These are phyloP conservation scores for Barnettozyma sucrosica DNA, from an alignment of 805 yeast genomes.

Conservation along the genomic window DNA sequence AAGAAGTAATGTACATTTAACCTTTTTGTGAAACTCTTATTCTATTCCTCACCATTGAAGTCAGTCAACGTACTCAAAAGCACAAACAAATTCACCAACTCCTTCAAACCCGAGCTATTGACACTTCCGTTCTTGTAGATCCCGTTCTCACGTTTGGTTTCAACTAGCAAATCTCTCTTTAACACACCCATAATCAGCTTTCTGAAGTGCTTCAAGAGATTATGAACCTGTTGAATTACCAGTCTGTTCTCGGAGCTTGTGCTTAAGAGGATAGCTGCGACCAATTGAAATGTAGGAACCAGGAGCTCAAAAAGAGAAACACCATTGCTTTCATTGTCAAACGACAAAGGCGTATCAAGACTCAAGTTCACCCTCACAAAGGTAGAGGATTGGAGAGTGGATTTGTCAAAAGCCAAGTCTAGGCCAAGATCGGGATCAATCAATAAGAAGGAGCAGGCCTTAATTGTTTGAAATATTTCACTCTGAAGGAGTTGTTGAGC, in stretches of 20 bases:
- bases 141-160: slow-evolving; percentile 24
- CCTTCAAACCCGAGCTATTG: slow-evolving; percentile 36
- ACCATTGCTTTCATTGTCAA: slow-evolving; percentile 26
- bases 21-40: background rate
- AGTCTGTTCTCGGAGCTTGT: slow-evolving; percentile 71
- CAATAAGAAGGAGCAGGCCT: slow-evolving; percentile 47
- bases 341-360: slow-evolving; percentile 45
- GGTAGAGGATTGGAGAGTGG: slow-evolving; percentile 25
- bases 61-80: slow-evolving; percentile 46
- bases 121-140: slow-evolving; percentile 25
- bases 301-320: slow-evolving; percentile 62
- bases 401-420: slow-evolving; percentile 40
- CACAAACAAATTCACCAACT: slow-evolving; percentile 51
- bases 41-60: slow-evolving; percentile 31
- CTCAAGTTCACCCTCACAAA: slow-evolving; percentile 41
- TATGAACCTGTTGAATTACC: slow-evolving; percentile 47
- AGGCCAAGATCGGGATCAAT: slow-evolving; percentile 81
- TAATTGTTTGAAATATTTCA: slow-evolving; percentile 61
- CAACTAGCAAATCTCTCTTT: slow-evolving; percentile 46
- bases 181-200: slow-evolving; percentile 55
- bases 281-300: slow-evolving; percentile 68
- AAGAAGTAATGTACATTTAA: slow-evolving; percentile 6
- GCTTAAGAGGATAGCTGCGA: slow-evolving; percentile 60
- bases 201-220: slow-evolving; percentile 45
- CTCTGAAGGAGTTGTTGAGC: slow-evolving; percentile 71